Evolutionary conservation across 176 grass and related monocot genomes (phyloP).

Genomic region (Neostapfia colusana): DNA sequence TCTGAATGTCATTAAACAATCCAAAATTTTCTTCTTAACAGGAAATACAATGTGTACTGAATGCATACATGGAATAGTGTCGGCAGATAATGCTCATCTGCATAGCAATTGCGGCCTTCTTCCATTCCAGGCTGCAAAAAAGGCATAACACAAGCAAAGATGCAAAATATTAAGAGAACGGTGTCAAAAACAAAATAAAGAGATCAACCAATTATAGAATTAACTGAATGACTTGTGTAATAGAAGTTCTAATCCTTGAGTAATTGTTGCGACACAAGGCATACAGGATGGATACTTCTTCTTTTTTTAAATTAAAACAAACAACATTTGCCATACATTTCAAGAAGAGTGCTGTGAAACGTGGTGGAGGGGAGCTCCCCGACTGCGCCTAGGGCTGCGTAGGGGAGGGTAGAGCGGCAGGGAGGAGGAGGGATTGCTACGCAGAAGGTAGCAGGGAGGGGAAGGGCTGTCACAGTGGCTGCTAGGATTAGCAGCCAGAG

Average conservation of each 20-base stretch:
- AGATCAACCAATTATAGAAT: neutral
- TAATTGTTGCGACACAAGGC: neutral
- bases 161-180: neutral
- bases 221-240: neutral
- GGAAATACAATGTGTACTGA: neutral
- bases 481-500: no score
- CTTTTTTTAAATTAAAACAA: neutral
- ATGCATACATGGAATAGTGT: constrained; percentile 63
- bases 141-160: neutral
- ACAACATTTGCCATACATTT: neutral
- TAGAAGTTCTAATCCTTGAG: neutral
- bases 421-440: no score
- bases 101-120: constrained; percentile 86
- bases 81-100: constrained; percentile 90
- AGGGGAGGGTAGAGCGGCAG: no score
- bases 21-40: neutral
- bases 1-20: neutral
- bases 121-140: constrained; percentile 69
- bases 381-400: no score
- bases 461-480: no score
- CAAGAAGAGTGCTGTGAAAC: no score
- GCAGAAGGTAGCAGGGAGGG: no score
- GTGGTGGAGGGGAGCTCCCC: no score
- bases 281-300: neutral
- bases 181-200: neutral